Evolutionary conservation across 2,329 filamentous ascomycete species (phyloP).

Genomic region (Anisogramma anomala): DNA sequence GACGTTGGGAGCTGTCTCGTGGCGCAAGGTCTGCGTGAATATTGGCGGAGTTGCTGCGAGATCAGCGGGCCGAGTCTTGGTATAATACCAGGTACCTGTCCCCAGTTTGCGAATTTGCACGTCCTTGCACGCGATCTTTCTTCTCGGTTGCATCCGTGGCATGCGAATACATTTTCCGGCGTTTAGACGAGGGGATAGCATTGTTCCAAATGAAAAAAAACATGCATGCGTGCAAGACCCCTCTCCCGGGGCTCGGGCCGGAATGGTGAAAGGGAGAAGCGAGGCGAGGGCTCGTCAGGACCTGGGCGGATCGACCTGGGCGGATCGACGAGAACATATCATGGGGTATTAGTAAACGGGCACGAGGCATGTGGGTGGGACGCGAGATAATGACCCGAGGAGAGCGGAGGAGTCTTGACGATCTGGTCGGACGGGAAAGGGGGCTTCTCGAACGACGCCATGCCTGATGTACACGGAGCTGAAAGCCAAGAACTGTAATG

Average conservation of each 20-base stretch:
- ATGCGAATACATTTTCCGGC: constrained; percentile 4
- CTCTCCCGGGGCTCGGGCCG: not conserved
- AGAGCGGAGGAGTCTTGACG: constrained; percentile 1
- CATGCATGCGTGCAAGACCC: not conserved
- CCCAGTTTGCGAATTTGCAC: constrained; percentile 1
- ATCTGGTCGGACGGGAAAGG: constrained; percentile 1
- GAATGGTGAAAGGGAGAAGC: not conserved
- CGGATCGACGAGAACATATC: not conserved
- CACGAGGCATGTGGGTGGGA: not conserved
- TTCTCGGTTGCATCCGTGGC: not conserved
- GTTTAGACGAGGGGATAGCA: constrained; percentile 1
- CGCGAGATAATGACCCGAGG: constrained; percentile 2
- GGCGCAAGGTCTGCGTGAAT: constrained; percentile 3
- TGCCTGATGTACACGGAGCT: not conserved
- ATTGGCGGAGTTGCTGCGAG: constrained; percentile 1
- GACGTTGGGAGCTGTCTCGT: not conserved
- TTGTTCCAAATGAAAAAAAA: not conserved
- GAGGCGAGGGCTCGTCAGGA: constrained; percentile 1
- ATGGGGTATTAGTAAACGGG: not conserved
- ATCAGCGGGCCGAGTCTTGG: constrained; percentile 2
- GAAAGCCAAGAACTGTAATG: too few species aligned
- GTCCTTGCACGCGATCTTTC: not conserved
- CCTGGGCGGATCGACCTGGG: constrained; percentile 1
- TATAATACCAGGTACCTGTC: constrained; percentile 10
- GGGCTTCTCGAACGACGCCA: not conserved